Conservation (phyloP, 305 asterid species). For the Nicotiana rustica region DNA sequence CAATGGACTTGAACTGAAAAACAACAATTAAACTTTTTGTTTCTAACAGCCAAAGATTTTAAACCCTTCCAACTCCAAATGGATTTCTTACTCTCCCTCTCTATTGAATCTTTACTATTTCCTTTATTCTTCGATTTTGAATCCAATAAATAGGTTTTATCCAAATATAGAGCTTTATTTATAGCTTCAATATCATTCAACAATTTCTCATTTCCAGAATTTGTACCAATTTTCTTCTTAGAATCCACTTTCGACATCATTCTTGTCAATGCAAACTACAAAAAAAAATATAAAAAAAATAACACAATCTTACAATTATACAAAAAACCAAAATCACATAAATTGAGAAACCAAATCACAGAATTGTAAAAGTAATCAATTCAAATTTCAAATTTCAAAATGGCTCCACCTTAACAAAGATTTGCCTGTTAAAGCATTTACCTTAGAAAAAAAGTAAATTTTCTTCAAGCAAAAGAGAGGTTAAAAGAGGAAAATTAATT, state of each 20-base stretch:
- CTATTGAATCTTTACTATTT: conserved; percentile 17
- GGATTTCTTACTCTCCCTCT: conserved; percentile 34
- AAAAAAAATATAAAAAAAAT: conserved; percentile 22
- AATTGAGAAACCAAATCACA: not conserved
- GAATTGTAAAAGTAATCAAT: not conserved
- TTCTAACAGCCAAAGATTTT: conserved; percentile 42
- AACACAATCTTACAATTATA: conserved; percentile 27
- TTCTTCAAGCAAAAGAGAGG: not conserved
- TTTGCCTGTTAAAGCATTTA: not conserved
- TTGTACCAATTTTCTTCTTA: conserved; percentile 66
- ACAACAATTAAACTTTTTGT: conserved; percentile 35
- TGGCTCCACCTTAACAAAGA: not conserved
- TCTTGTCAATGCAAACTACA: conserved; percentile 45
- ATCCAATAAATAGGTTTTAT: conserved; percentile 49
- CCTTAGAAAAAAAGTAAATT: not conserved
- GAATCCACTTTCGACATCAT: conserved; percentile 69
- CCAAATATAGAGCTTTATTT: conserved; percentile 63
- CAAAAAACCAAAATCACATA: conserved; percentile 30
- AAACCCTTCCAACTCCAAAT: conserved; percentile 41
- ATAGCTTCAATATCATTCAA: conserved; percentile 73
- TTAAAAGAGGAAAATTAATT: not conserved
- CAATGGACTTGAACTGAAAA: conserved; percentile 65
- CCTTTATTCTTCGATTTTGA: conserved; percentile 31
- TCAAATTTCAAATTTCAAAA: not conserved
- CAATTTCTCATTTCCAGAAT: conserved; percentile 65